These are phyloP conservation scores for Neurospora tetraspora DNA, from an alignment of 495 filamentous ascomycete species.

Conservation along the genomic window DNA sequence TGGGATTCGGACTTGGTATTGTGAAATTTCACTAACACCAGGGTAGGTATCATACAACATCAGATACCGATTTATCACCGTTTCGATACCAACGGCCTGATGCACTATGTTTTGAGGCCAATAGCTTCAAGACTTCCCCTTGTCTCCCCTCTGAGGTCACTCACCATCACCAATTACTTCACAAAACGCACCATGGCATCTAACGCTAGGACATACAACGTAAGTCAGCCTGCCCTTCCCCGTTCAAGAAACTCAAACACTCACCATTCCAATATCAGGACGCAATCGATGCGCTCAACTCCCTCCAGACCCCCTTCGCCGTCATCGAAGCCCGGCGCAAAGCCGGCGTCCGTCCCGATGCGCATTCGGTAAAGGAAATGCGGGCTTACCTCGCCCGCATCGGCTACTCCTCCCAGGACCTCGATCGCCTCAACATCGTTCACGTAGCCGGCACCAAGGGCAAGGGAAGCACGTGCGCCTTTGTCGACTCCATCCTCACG, in stretches of 20 bases:
- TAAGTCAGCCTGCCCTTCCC: background rate
- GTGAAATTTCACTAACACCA: background rate
- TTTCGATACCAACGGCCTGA: background rate
- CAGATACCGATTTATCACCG: background rate
- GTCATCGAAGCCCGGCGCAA: conserved; percentile 65
- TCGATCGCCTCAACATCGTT: conserved; percentile 63
- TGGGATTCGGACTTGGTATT: background rate
- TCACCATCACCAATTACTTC: background rate
- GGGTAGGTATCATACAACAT: background rate
- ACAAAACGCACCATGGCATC: conserved; percentile 8
- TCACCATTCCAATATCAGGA: conserved; percentile 37
- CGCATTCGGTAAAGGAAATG: conserved; percentile 63
- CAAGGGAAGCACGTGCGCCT: conserved; percentile 74
- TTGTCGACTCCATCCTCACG: conserved; percentile 46
- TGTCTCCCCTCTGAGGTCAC: background rate
- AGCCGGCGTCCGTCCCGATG: conserved; percentile 57
- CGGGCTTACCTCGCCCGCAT: conserved; percentile 63
- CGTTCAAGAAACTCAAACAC: background rate
- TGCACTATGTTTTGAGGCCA: background rate
- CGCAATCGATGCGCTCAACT: conserved; percentile 80
- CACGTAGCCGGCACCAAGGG: conserved; percentile 92
- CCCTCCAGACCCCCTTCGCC: conserved; percentile 76
- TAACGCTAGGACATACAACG: conserved; percentile 14
- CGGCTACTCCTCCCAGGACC: conserved; percentile 65
- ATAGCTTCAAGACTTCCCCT: background rate